These are phyloP conservation scores for Chytriomyces sp. DNA, from an alignment of 192 early-diverging fungal genomes.

Conservation along the genomic window DNA sequence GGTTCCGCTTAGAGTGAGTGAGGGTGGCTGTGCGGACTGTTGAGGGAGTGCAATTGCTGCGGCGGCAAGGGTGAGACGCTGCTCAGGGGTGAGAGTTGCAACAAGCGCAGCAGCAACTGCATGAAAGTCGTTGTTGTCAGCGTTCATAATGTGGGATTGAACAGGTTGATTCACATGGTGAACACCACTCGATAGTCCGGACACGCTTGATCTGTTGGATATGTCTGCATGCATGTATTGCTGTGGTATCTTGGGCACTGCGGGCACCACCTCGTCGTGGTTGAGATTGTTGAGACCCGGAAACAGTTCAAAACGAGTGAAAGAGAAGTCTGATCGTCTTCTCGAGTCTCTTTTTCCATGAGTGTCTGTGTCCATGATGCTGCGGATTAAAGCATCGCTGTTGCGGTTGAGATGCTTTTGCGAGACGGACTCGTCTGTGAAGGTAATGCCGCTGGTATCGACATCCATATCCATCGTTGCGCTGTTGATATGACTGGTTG, in stretches of 20 bases:
- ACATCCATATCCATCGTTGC: no score
- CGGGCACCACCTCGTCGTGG: not conserved
- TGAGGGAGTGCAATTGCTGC: slow-evolving; percentile 6
- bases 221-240: not conserved
- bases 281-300: not conserved
- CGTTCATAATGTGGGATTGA: not conserved
- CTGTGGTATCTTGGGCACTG: not conserved
- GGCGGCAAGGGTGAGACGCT: slow-evolving; percentile 17
- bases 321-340: not conserved
- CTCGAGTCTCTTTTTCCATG: not conserved
- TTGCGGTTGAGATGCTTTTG: not conserved
- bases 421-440: no score
- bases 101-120: slow-evolving; percentile 16
- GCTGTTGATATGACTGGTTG: no score
- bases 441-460: no score
- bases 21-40: not conserved
- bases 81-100: slow-evolving; percentile 23
- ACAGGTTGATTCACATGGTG: not conserved
- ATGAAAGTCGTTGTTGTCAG: not conserved
- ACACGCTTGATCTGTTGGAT: not conserved
- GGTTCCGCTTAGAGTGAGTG: no score
- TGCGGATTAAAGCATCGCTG: slow-evolving; percentile 9
- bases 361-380: not conserved
- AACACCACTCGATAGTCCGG: not conserved
- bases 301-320: not conserved